Evolutionary conservation across 305 asterid genomes (phyloP), one percentile per base, ranked within the genome.

Genomic region (Fraxinus xanthoxyloides): DNA sequence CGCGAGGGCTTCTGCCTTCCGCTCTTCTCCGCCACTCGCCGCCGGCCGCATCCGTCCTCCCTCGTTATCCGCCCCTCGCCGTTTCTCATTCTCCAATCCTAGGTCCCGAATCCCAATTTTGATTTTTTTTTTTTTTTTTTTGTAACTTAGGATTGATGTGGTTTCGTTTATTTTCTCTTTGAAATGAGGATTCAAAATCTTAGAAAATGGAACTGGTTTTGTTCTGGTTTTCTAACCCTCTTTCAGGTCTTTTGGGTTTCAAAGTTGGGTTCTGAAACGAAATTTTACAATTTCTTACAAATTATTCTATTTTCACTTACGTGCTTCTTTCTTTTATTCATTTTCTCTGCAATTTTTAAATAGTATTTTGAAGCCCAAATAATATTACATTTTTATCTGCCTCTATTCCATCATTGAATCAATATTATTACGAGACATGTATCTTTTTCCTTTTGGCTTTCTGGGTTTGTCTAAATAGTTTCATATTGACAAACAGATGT

Each of bases 1-100:
- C 79, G 94, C 92, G 21, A 87, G 96, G 83, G 83, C 95, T 76
- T 87, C 99, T 85, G 81, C 94, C 80, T 85, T 88, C 87, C 97
- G 98, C 74, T 86, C 95, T 24, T 87, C 97, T 77, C 76, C 93
- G 13, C 76, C 94, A 5, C 79, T 83, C 90, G 80, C 85, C 67
- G 31, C 87, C 0, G 77, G 80, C 70, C 91, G 88, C 85, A 81
- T 87, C 24, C 95, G 89, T 63, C 87, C 97, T 76, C 91, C 97
- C 26, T 81, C 90, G 8, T 67, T 86, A 83, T 77, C 95, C 83
- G 77, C 92, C 77, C 84, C 96, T 85, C 93, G 94, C 87, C 93
- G 98, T 85, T 77, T 89, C 85, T 87, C 95, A 30, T 93, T 91
- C 80, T 59, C 96, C 75, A 89, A 88, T 87, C 94, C 96, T 75